These are phyloP conservation scores for Penicillium sp. DNA, from an alignment of 2,329 filamentous ascomycete genomes.

Conservation along the genomic window DNA sequence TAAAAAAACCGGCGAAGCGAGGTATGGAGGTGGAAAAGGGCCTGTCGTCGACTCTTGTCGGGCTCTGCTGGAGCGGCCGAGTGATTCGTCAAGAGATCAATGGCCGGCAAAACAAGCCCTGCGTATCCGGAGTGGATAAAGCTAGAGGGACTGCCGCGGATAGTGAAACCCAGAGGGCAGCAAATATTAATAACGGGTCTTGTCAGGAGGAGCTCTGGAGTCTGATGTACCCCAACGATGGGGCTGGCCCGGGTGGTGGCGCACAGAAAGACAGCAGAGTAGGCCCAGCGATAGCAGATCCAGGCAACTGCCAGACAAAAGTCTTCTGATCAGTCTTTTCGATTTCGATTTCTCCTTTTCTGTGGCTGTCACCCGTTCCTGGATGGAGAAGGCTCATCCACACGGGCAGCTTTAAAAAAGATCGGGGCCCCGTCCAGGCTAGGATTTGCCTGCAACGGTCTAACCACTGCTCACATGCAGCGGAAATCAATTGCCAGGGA, in stretches of 20 bases:
- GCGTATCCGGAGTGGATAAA: conserved; percentile 20
- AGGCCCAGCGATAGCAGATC: background rate
- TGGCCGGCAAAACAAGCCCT: conserved; percentile 21
- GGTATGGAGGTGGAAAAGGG: conserved; percentile 20
- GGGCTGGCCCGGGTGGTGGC: conserved; percentile 5
- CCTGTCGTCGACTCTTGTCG: conserved; percentile 14
- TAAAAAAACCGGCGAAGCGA: conserved; percentile 7
- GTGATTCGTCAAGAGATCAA: conserved; percentile 10
- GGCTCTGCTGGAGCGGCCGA: conserved; percentile 6
- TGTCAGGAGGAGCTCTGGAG: conserved; percentile 10
- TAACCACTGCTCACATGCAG: conserved; percentile 9
- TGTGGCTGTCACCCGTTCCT: conserved; percentile 17
- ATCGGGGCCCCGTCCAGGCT: conserved; percentile 4
- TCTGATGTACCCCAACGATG: conserved; percentile 8
- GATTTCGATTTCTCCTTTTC: conserved; percentile 3
- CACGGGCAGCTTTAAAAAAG: background rate
- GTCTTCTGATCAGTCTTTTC: background rate
- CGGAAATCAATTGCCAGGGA: conserved; percentile 11
- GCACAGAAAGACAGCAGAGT: background rate
- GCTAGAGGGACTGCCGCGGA: conserved; percentile 16
- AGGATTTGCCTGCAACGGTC: conserved; percentile 8
- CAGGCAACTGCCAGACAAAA: background rate
- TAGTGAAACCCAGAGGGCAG: conserved; percentile 18
- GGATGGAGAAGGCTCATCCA: conserved; percentile 15
- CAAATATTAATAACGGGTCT: conserved; percentile 14